These are phyloP conservation scores for Kurtzmaniella quercitrusa DNA, from an alignment of 1,139 yeast genomes.

Conservation along the genomic window DNA sequence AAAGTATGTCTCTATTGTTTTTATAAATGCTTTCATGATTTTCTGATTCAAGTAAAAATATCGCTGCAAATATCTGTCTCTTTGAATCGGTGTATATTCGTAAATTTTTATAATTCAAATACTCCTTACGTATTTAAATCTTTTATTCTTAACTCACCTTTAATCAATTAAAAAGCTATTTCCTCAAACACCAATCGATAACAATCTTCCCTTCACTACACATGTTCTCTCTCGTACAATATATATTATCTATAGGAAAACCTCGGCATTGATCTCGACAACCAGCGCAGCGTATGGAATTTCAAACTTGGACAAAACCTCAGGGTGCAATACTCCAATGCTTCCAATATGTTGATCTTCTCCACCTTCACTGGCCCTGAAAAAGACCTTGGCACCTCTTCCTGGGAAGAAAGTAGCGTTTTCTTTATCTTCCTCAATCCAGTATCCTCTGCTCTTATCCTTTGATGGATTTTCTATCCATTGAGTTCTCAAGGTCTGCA, in stretches of 20 bases:
- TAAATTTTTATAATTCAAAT: too few species aligned
- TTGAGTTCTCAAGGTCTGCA: slow-evolving; percentile 91
- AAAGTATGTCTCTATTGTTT: too few species aligned
- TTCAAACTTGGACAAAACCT: slow-evolving; percentile 80
- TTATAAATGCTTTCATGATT: too few species aligned
- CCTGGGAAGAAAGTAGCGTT: slow-evolving; percentile 90
- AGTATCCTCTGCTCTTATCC: slow-evolving; percentile 68
- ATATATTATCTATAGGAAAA: slow-evolving; percentile 40
- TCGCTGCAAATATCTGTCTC: too few species aligned
- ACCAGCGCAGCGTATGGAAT: slow-evolving; percentile 90
- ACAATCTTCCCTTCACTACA: background rate
- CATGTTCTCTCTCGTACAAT: background rate
- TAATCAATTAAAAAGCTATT: too few species aligned
- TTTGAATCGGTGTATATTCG: too few species aligned
- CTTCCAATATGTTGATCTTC: slow-evolving; percentile 65
- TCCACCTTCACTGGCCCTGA: slow-evolving; percentile 60
- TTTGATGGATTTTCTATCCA: slow-evolving; percentile 63
- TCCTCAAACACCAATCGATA: too few species aligned
- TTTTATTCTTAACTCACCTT: too few species aligned
- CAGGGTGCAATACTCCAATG: slow-evolving; percentile 94
- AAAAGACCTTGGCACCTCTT: slow-evolving; percentile 86
- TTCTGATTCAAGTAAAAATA: too few species aligned
- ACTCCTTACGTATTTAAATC: too few species aligned
- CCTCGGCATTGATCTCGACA: slow-evolving; percentile 87
- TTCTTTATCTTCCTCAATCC: slow-evolving; percentile 71